Evolutionary conservation across 2,329 filamentous ascomycete genomes (phyloP), one percentile per base, ranked within the genome.

Genomic region (Penicillium verrucosum): DNA sequence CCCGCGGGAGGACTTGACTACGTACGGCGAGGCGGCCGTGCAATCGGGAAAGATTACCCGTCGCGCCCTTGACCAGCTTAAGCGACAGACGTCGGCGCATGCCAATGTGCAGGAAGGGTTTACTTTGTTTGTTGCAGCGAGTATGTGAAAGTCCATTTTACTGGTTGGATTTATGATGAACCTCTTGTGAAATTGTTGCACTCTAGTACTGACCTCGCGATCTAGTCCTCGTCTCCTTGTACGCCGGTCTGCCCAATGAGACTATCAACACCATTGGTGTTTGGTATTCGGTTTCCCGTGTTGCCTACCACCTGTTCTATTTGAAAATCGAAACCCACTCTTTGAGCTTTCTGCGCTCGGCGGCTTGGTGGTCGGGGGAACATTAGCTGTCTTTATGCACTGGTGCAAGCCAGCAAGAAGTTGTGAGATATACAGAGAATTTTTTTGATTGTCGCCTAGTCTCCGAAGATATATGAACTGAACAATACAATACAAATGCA

Each of bases 311-410:
- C 7, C 30, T 65, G 7, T 61, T 65, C 9, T 78, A 78, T 59
- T 55, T 70, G 10, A 53, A 70, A 7, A 72, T 73, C 7, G 71
- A 73, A 38, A 67, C 65, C 23, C 55, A 58, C 16, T 40, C 41
- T 12, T 51, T 68, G 56, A 74, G 71, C 47, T 70, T 68, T 46
- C 21, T 75, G 14, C 67, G 76, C 46, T 75, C 73, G 10, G 54
- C 71, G 45, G 57, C 66, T 14, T 78, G 74, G 73, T 77, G 72
- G 73, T 67, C 65, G 11, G 67, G 67, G 71, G 12, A 78, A 75
- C 60, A 60, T 73, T 6, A 68, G 70, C 56, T 77, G 75, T 49
- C 65, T 77, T 37, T 70, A 70, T 42, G 68, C 70, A 54, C 57
- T 77, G 41, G 72, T 72, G 66, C 42, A 68, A 46, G 73, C 72